Base-by-base conservation (phyloP, 805 yeast species). In the Nakazawaea peltata region DNA sequence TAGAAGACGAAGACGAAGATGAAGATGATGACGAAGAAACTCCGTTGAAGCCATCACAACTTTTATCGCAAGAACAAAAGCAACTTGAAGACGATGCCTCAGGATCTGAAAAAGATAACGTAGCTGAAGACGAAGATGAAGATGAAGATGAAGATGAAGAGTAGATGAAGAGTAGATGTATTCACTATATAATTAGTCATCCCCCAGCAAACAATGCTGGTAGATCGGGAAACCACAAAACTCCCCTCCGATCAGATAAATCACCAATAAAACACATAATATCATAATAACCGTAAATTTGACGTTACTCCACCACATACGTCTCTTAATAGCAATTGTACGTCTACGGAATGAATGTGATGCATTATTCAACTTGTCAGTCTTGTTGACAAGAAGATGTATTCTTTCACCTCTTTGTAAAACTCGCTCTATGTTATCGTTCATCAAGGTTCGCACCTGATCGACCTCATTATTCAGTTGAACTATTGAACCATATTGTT, bases 391-490 rank as follows among this genome's bases (percentile, higher is more conserved):
- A 43, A 85, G 63, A 26, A 71, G 56, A 44, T 74, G 71, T 40
- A 85, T 74, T 34, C 82, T 69, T 48, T 85, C 95, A 15, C 94
- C 94, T 34, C 95, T 69, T 44, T 74, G 76, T 45, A 85, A 60
- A 18, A 86, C 68, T 50, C 74, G 67, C 46, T 77, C 85, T 36
- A 81, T 76, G 48, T 81, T 82, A 41, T 78, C 82, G 40, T 76
- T 69, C 87, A 81, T 79, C 42, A 81, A 55, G 34, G 70, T 70
- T 44, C 79, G 63, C 17, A 81, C 82, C 48, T 77, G 77, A 36
- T 72, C 74, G 15, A 81, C 67, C 41, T 81, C 87, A 39, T 62
- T 68, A 32, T 61, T 66, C 4, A 69, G 71, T 6, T n/a, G 44
- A 12, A 8, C 41, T 28, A 43, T 50, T 18, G 53, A 38, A 26